phyloP scores from a whole-genome alignment of 495 filamentous ascomycete species.

The Penicillium psychrofluorescens region DNA sequence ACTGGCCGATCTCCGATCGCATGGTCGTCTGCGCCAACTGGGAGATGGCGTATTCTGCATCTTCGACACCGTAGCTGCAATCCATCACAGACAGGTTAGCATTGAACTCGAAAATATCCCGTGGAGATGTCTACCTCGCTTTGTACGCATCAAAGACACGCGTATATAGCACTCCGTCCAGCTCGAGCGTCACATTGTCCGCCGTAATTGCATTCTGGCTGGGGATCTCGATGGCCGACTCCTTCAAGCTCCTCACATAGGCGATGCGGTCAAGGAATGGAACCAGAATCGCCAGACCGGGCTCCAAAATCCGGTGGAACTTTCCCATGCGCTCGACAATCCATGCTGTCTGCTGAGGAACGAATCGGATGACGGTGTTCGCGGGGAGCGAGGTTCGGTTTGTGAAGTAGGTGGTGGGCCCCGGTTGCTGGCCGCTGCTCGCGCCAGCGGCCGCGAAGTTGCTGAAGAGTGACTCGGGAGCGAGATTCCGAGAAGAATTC shows the following conservation, averaged over 20 bases:
- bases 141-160: conserved; percentile 96
- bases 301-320: conserved; percentile 85
- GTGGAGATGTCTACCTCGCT: conserved; percentile 55
- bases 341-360: conserved; percentile 98
- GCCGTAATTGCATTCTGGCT: conserved; percentile 95
- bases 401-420: conserved; percentile 47
- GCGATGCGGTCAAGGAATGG: conserved; percentile 93
- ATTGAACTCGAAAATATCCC: not conserved
- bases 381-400: conserved; percentile 63
- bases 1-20: conserved; percentile 94
- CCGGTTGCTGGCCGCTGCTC: conserved; percentile 11
- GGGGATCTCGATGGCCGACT: conserved; percentile 91
- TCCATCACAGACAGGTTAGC: not conserved
- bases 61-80: conserved; percentile 88
- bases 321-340: conserved; percentile 99
- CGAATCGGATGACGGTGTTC: conserved; percentile 94
- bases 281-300: conserved; percentile 80
- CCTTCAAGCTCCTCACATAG: conserved; percentile 96
- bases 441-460: conserved; percentile 13
- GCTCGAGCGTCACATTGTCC: conserved; percentile 93
- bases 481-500: conserved; percentile 20
- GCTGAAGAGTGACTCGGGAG: conserved; percentile 28
- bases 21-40: conserved; percentile 98
- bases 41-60: conserved; percentile 97
- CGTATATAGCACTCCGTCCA: conserved; percentile 93